A percentile compares a stretch with the other conserved stretches of the same genome.
Evolutionary conservation across 768 basidiomycete genomes (phyloP).

Genomic region (Psilocybe cubensis): DNA sequence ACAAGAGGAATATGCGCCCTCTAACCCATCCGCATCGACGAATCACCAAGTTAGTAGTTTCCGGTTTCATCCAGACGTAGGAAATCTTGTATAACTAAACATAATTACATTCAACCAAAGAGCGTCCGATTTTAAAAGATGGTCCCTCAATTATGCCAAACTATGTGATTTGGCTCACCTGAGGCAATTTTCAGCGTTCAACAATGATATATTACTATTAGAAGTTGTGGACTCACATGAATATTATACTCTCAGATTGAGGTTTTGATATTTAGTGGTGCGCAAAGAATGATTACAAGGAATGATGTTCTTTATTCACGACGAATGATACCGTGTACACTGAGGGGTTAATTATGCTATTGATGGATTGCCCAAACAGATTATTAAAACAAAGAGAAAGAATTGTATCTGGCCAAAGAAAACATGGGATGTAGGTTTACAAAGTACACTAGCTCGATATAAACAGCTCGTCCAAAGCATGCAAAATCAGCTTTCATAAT

Average conservation of each 20-base stretch:
- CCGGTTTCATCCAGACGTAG: neutral
- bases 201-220: no score
- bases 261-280: neutral
- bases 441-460: slow-evolving; percentile 34
- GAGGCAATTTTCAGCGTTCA: no score
- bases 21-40: no score
- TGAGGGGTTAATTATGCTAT: slow-evolving; percentile 21
- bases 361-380: slow-evolving; percentile 25
- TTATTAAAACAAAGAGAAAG: slow-evolving; percentile 34
- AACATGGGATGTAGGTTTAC: slow-evolving; percentile 34
- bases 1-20: no score
- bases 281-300: neutral
- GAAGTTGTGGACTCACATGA: no score
- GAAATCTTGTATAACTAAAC: neutral
- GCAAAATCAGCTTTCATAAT: slow-evolving; percentile 25
- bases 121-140: no score
- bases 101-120: no score
- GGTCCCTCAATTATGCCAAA: no score
- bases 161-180: no score
- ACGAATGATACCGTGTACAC: slow-evolving; percentile 2
- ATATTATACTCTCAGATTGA: no score
- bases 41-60: no score
- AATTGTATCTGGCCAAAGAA: slow-evolving; percentile 24
- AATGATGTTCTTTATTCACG: neutral
- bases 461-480: slow-evolving; percentile 26